Conservation (phyloP, 2,329 filamentous ascomycete genomes). For the Alternaria sp. region DNA sequence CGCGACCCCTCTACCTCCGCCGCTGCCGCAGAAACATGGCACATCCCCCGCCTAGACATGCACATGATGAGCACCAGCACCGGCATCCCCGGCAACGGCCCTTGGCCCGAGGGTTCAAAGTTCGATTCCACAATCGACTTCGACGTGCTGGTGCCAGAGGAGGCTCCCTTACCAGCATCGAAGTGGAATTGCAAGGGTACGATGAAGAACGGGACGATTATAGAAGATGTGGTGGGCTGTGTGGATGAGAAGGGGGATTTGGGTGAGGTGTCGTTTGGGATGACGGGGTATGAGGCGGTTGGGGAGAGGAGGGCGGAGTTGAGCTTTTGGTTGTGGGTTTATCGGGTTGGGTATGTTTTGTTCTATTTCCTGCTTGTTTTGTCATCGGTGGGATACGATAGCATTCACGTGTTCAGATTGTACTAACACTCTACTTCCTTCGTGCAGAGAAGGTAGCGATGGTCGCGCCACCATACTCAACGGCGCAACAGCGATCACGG, state of each 20-base stretch:
- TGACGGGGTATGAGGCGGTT: neutral
- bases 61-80: constrained; percentile 37
- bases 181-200: constrained; percentile 13
- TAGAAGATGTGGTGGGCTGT: neutral
- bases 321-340: constrained; percentile 10
- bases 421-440: rapidly evolving
- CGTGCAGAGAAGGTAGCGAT: neutral
- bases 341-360: constrained; percentile 1
- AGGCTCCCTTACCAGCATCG: neutral
- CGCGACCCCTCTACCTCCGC: neutral
- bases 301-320: constrained; percentile 11
- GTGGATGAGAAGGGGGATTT: neutral
- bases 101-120: constrained; percentile 24
- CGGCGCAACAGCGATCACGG: constrained; percentile 16
- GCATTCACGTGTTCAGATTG: no score
- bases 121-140: constrained; percentile 36
- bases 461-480: neutral
- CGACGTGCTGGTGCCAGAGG: constrained; percentile 17
- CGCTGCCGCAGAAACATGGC: constrained; percentile 16
- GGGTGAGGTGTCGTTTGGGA: constrained; percentile 2
- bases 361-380: no score
- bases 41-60: constrained; percentile 27
- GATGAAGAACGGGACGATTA: constrained; percentile 22
- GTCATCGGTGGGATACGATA: no score
- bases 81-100: constrained; percentile 24